Conservation (phyloP, 345 rosid species). For the Hypericum androsaemum region DNA sequence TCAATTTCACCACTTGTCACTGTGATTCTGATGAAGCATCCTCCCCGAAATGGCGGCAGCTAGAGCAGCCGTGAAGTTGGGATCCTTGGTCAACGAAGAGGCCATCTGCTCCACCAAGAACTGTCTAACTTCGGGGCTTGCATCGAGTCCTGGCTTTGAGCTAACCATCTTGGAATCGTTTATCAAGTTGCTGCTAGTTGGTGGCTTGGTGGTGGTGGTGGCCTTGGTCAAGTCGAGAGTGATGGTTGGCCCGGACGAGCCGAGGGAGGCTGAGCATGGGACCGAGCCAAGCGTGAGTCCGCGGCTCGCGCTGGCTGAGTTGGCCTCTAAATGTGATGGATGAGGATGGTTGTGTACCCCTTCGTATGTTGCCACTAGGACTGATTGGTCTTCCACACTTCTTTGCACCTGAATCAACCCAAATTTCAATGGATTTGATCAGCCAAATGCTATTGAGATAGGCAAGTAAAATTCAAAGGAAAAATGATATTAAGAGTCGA, state of each 20-base stretch:
- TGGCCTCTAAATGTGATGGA: slow-evolving; percentile 50
- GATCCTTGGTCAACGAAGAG: slow-evolving; percentile 78
- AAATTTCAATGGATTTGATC: no score
- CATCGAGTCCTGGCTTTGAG: slow-evolving; percentile 33
- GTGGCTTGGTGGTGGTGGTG: slow-evolving; percentile 7
- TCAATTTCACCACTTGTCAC: slow-evolving; percentile 24
- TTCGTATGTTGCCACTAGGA: slow-evolving; percentile 87
- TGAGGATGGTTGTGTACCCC: slow-evolving; percentile 96
- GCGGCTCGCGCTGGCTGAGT: slow-evolving; percentile 34
- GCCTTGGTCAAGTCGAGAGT: slow-evolving; percentile 49
- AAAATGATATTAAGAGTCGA: no score
- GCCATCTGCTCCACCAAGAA: slow-evolving; percentile 96
- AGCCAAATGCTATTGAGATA: no score
- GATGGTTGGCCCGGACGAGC: slow-evolving; percentile 31
- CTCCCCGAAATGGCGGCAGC: slow-evolving; percentile 92
- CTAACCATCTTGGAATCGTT: slow-evolving; percentile 10
- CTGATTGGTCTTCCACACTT: slow-evolving; percentile 76
- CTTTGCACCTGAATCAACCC: slow-evolving; percentile 61
- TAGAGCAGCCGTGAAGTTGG: slow-evolving; percentile 87
- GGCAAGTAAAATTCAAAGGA: no score
- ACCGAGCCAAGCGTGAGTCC: slow-evolving; percentile 26
- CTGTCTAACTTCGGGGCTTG: slow-evolving; percentile 43
- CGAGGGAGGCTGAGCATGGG: slow-evolving; percentile 35
- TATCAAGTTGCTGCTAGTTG: neutral
- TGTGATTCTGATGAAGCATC: slow-evolving; percentile 41